Evolutionary conservation across 345 rosid genomes (phyloP), one percentile per base, ranked within the genome.

Genomic region (Aquilaria malaccensis): DNA sequence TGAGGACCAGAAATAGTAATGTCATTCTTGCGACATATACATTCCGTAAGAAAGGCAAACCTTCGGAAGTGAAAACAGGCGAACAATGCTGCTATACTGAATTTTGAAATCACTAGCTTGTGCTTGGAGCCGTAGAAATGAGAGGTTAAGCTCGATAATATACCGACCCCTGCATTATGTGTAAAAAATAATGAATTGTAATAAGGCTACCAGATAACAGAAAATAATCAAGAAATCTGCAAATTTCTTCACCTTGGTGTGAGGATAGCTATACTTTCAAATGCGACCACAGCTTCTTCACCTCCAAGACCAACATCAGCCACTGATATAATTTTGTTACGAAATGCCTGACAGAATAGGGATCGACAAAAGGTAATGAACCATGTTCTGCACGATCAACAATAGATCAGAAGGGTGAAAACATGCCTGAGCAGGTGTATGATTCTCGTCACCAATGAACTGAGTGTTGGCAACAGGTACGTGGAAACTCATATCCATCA

Each of bases 91-190:
- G 77, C 93, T 87, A 70, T 87, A 90, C 78, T 90, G 97, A 67
- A 90, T 87, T 78, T 90, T 90, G 75, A 90, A 90, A 77, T 90
- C 97, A 70, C 87, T 90, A 61, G 93, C 97, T 78, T 85, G 96
- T 64, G 96, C 97, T 81, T 78, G 87, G 56, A 87, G 81, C 45
- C 89, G 88, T 68, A 91, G 70, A 74, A 90, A 87, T 57, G 97
- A 91, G 50, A 77, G 75, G 70, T 91, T 93, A 74, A 91, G 93
- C 73, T 91, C 96, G 65, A 91, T 93, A 77, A 79, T 85, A 72
- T 87, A 87, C 60, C 96, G 95, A 71, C 97, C 97, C 89, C 97
- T 90, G 66, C 31, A 65, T 1, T 37, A 37, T 37, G 43, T 37
- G 43, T 5, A 37, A 37, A 37, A 0, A 37, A 9, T 5, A 37